Evolutionary conservation across 305 asterid genomes (phyloP).

Genomic region (Solanum hybrid): DNA sequence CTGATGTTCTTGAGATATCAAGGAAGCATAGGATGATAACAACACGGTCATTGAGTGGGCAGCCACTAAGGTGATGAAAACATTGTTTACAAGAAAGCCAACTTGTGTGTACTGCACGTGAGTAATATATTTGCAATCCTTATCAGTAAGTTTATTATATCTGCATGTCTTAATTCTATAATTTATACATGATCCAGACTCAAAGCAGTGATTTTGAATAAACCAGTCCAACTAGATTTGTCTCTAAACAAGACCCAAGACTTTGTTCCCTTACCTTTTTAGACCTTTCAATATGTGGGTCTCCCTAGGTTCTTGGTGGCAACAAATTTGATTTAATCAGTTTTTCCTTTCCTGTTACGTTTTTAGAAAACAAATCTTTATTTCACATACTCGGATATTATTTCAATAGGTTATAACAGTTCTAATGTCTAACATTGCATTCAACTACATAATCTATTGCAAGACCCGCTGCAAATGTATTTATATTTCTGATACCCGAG

Average conservation of each 20-base stretch:
- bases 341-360: neutral
- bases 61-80: neutral
- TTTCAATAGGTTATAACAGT: neutral
- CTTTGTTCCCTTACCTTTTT: neutral
- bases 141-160: neutral
- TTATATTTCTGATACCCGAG: neutral
- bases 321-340: neutral
- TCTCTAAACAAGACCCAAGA: neutral
- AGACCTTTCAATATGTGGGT: neutral
- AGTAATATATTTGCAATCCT: neutral
- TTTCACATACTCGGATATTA: neutral
- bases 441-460: neutral
- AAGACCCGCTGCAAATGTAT: neutral
- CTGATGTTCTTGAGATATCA: neutral
- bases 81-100: neutral
- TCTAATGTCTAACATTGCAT: neutral
- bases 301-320: neutral
- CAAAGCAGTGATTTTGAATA: neutral
- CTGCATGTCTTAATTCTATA: neutral
- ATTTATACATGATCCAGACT: neutral
- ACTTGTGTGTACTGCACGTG: neutral
- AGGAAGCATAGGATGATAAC: neutral
- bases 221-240: neutral
- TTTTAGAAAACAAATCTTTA: neutral
- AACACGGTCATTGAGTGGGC: neutral